A percentile compares a stretch with the other conserved stretches of the same genome.
Conservation (phyloP, 768 basidiomycete genomes). For the Rhodotorula sphaerocarpa region DNA sequence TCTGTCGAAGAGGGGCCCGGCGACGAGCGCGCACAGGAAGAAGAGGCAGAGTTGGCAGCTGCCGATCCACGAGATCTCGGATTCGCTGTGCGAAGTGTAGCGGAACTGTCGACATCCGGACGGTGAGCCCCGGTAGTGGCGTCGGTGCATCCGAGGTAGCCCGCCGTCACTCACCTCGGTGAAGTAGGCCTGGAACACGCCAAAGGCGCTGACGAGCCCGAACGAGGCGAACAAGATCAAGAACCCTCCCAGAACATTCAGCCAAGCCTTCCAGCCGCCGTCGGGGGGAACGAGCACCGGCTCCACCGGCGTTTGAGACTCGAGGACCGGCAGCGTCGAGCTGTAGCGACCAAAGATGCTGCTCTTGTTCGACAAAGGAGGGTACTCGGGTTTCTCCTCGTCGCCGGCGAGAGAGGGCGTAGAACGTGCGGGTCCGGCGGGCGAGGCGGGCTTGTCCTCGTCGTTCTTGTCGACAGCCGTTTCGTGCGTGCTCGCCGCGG, state of each 20-base stretch:
- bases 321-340: no score
- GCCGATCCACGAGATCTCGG: slow-evolving; percentile 42
- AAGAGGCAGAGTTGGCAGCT: slow-evolving; percentile 40
- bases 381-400: no score
- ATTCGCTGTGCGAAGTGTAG: slow-evolving; percentile 32
- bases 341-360: background rate
- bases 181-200: slow-evolving; percentile 46
- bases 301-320: no score
- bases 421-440: no score
- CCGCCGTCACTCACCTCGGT: slow-evolving; percentile 4
- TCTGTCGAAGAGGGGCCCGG: slow-evolving; percentile 40
- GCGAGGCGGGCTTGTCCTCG: no score
- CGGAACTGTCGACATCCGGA: slow-evolving; percentile 12
- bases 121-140: background rate
- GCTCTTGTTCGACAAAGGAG: background rate
- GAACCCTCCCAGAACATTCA: slow-evolving; percentile 22
- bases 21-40: slow-evolving; percentile 38
- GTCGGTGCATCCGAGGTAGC: background rate
- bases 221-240: slow-evolving; percentile 35
- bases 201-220: slow-evolving; percentile 43
- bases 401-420: no score
- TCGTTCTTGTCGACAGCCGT: no score
- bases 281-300: slow-evolving; percentile 1
- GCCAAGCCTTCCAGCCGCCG: slow-evolving; percentile 17
- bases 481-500: no score